A percentile compares a stretch with the other conserved stretches of the same genome.
Evolutionary conservation across 176 grass and related monocot genomes (phyloP).

Genomic region (Pontederia crassipes): DNA sequence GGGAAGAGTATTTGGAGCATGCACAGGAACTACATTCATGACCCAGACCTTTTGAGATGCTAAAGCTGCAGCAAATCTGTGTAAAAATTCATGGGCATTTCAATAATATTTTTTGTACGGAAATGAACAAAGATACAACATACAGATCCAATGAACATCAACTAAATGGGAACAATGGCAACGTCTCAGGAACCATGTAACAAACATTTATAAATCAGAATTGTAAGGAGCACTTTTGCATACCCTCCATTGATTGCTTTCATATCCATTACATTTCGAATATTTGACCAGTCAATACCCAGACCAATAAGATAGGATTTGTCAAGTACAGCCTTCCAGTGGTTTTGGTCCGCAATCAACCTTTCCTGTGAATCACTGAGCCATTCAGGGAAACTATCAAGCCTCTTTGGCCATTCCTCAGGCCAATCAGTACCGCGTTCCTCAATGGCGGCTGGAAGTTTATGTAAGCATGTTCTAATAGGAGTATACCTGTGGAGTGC

Average conservation of each 20-base stretch:
- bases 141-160: too few species aligned
- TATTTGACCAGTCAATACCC: slow-evolving; percentile 82
- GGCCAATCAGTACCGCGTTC: slow-evolving; percentile 89
- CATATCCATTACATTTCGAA: slow-evolving; percentile 88
- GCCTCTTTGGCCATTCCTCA: slow-evolving; percentile 90
- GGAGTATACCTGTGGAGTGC: slow-evolving; percentile 47
- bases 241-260: slow-evolving; percentile 90
- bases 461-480: slow-evolving; percentile 76
- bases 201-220: slow-evolving; percentile 5
- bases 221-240: not conserved
- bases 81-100: not conserved
- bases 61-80: slow-evolving; percentile 83
- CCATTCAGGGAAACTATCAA: slow-evolving; percentile 72
- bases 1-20: slow-evolving; percentile 70
- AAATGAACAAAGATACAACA: too few species aligned
- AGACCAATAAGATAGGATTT: slow-evolving; percentile 88
- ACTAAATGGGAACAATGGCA: too few species aligned
- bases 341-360: slow-evolving; percentile 47
- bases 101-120: not conserved
- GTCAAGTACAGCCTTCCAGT: slow-evolving; percentile 75
- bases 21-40: slow-evolving; percentile 84
- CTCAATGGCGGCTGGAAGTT: slow-evolving; percentile 75
- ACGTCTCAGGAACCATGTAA: not conserved
- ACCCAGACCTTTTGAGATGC: slow-evolving; percentile 80
- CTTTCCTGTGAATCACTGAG: slow-evolving; percentile 55